Base-by-base conservation (phyloP, 345 rosid genomes). In the Hevea brasiliensis region DNA sequence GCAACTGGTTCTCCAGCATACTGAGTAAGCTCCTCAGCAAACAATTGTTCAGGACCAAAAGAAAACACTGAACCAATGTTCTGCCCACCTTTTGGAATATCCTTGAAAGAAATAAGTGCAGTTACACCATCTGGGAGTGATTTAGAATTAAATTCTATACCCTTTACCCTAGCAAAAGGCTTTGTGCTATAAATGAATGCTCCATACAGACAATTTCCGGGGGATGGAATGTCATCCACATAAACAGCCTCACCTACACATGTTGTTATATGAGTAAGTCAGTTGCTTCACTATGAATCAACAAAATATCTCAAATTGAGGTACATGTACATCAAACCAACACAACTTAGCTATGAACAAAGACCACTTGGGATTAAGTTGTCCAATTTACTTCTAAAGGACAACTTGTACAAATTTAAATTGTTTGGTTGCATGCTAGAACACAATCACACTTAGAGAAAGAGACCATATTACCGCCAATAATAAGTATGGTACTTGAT, bases 211-310 rank as follows among this genome's bases (percentile, higher is more conserved):
- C 95, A 90, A 55, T 82, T 77, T 21, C 41, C 74, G 41, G 91
- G 95, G 54, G 97, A 86, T 37, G 97, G 93, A 56, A 94, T 94
- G 84, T 94, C 98, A 82, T 90, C 98, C 76, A 94, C 97, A 72
- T 68, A 94, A 58, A 94, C 92, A 61, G 98, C 95, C 81, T 94
- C 97, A 74, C 98, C 97, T 93, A 70, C 72, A 73, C 13, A 67
- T 82, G 66, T 20, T 37, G 62, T 72, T 65, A 59, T n/a, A 74
- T 75, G 51, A 81, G 69, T 20, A n/a, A n/a, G n/a, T n/a, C n/a
- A n/a, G n/a, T n/a, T n/a, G n/a, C n/a, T n/a, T n/a, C n/a, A n/a
- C 48, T 35, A 64, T n/a, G 37, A 3, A 56, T 37, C 53, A 40
- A n/a, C 17, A 29, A 72, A 35, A 45, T 45, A 0, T 6, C 8